phyloP scores from a whole-genome alignment of 345 rosid species.

The Draba incana region DNA sequence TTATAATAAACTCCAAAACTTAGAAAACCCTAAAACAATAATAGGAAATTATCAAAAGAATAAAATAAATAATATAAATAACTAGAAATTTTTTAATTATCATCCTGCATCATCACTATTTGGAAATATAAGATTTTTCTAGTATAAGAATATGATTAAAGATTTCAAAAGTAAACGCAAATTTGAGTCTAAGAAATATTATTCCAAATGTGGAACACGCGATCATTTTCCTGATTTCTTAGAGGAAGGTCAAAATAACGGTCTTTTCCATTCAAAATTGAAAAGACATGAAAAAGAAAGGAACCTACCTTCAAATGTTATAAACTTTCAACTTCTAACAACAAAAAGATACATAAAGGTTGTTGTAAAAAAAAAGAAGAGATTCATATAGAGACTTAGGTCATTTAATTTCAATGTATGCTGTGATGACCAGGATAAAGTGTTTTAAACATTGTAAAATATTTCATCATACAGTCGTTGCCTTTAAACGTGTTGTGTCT shows the following conservation, averaged over 20 bases:
- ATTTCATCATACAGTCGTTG: too few relatives aligned
- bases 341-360: not conserved
- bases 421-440: slow-evolving; percentile 10
- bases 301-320: not conserved
- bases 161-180: not conserved
- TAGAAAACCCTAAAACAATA: too few relatives aligned
- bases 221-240: not conserved
- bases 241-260: too few relatives aligned
- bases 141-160: too few relatives aligned
- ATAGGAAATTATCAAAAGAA: too few relatives aligned
- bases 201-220: not conserved
- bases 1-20: too few relatives aligned
- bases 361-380: not conserved
- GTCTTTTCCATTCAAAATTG: not conserved
- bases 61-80: too few relatives aligned
- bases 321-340: not conserved
- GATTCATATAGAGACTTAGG: not conserved
- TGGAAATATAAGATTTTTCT: too few relatives aligned
- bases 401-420: slow-evolving; percentile 4
- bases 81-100: too few relatives aligned
- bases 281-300: slow-evolving; percentile 16
- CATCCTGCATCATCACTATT: too few relatives aligned
- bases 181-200: not conserved
- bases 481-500: slow-evolving; percentile 15
- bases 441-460: slow-evolving; percentile 1